Base-by-base conservation (phyloP, 2,329 filamentous ascomycete species). In the Fonsecaea nubica region DNA sequence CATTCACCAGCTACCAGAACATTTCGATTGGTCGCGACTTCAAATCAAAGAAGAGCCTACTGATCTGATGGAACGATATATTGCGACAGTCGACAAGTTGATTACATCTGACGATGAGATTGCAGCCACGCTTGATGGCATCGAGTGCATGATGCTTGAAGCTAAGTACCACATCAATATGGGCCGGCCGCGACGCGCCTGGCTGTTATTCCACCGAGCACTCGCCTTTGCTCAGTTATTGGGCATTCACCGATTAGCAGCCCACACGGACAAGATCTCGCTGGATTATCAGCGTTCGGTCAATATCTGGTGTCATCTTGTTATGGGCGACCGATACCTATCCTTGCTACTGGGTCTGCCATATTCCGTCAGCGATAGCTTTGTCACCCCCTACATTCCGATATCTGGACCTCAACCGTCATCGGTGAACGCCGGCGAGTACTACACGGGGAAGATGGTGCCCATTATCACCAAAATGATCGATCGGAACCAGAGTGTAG, bases 271-370 rank as follows among this genome's bases (percentile, higher is more conserved):
- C 36, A 72, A 70, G 36, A 73, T 74, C 10, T 69, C 64, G 33
- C 65, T 56, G 9, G 64, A 76, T 4, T 75, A 75, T 57, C 72
- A 74, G 15, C 75, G 78, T 21, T 74, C 76, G 9, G 72, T 76
- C 55, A 74, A 73, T 50, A 66, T 80, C 3, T 84, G 82, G 83
- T 73, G 75, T 18, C 68, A 75, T 7, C 68, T 83, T 13, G 78
- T 78, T 65, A 74, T 78, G 25, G 71, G 76, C 1, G 86, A 88
- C 68, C 79, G 85, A 35, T 82, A 83, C 67, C 72, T 85, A 5
- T 83, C 83, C 30, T 72, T 86, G 18, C 76, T 86, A n/a, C 77
- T 87, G 3, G 85, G 85, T 12, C 78, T 87, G 6, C 85, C 85
- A 2, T 80, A 79, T 62, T 77, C 76, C 1, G 74, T 81, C 15